These are phyloP conservation scores for Neurospora sp. DNA, from an alignment of 2,329 filamentous ascomycete species.

Conservation along the genomic window DNA sequence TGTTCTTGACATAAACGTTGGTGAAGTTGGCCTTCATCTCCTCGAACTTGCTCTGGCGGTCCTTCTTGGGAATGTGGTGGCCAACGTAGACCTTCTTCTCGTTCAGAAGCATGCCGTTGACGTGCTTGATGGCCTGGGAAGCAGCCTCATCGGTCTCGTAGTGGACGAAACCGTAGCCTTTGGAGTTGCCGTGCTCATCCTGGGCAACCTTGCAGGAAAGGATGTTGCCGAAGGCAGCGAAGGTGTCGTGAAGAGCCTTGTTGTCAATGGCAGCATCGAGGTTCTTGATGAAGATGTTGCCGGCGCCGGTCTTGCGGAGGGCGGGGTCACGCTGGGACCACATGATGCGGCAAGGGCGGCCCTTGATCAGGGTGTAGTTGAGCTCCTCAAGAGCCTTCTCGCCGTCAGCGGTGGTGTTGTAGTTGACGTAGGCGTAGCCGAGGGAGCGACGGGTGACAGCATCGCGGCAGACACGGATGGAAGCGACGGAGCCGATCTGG, in stretches of 20 bases:
- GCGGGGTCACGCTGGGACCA: conserved; percentile 99
- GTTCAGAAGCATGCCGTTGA: conserved; percentile 99
- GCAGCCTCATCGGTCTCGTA: conserved; percentile 99
- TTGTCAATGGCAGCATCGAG: conserved; percentile 97
- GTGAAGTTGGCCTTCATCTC: conserved; percentile 99
- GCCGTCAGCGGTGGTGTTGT: conserved; percentile 93
- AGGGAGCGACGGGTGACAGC: conserved; percentile 97
- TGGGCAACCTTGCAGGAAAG: conserved; percentile 98
- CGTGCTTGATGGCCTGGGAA: conserved; percentile 95
- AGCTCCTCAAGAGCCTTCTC: conserved; percentile 98
- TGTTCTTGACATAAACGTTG: conserved; percentile 99
- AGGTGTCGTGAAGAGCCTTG: conserved; percentile 99
- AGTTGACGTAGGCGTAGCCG: conserved; percentile 99
- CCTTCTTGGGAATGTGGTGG: conserved; percentile 99
- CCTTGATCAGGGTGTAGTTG: conserved; percentile 99
- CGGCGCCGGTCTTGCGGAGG: conserved; percentile 97
- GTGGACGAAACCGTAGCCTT: conserved; percentile 98
- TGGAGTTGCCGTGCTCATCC: conserved; percentile 93
- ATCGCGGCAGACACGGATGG: conserved; percentile 98
- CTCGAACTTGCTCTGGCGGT: conserved; percentile 99
- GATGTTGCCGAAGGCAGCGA: conserved; percentile 97
- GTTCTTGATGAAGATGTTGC: conserved; percentile 99
- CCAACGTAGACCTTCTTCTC: conserved; percentile 99
- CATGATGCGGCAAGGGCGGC: conserved; percentile 98
- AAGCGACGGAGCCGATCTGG: conserved; percentile 96